Evolutionary conservation across 2,329 filamentous ascomycete genomes (phyloP).

Genomic region (Ophidiomyces ophidiicola): DNA sequence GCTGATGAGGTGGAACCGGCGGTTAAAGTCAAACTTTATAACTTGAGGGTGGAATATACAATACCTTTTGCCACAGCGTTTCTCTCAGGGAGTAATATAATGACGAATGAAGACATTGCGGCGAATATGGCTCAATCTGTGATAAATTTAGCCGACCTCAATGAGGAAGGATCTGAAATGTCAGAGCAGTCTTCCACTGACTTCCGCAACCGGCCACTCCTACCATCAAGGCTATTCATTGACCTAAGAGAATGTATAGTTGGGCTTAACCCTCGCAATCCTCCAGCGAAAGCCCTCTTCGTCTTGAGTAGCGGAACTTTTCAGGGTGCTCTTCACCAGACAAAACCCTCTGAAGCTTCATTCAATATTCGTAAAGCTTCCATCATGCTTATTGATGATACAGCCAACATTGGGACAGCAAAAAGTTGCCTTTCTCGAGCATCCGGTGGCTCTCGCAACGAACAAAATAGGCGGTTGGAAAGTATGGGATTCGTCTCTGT

Average conservation of each 20-base stretch:
- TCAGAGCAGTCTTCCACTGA: constrained; percentile 12
- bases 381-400: constrained; percentile 69
- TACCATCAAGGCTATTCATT: constrained; percentile 45
- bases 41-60: constrained; percentile 76
- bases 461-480: constrained; percentile 41
- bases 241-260: constrained; percentile 68
- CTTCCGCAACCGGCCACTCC: constrained; percentile 25
- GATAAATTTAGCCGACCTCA: constrained; percentile 56
- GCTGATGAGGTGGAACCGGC: constrained; percentile 89
- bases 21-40: constrained; percentile 75
- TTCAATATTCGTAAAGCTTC: constrained; percentile 68
- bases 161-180: constrained; percentile 17
- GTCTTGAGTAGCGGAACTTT: constrained; percentile 68
- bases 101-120: constrained; percentile 61
- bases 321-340: constrained; percentile 53
- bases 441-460: constrained; percentile 24
- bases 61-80: constrained; percentile 72
- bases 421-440: constrained; percentile 24
- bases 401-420: constrained; percentile 36
- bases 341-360: constrained; percentile 50
- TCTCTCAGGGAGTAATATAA: constrained; percentile 55
- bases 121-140: constrained; percentile 66
- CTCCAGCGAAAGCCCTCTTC: constrained; percentile 63
- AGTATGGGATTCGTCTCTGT: constrained; percentile 71
- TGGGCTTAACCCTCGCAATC: constrained; percentile 68